Conservation (phyloP, 1,284 basidiomycete species). For the Ustilago tritici region DNA sequence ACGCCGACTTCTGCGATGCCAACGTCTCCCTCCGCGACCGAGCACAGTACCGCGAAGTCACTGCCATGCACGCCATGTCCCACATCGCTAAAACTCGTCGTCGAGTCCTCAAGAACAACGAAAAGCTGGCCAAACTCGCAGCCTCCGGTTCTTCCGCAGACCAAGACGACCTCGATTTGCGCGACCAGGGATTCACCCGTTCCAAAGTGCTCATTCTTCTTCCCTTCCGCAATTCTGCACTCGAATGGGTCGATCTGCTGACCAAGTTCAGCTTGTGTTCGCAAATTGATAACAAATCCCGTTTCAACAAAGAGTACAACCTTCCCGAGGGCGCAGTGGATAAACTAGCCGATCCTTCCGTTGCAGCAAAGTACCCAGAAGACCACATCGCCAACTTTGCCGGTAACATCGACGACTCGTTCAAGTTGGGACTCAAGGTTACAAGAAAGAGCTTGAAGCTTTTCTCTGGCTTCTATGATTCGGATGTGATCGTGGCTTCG, state of each 20-base stretch:
- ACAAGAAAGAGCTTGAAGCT: slow-evolving; percentile 88
- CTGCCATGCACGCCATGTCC: slow-evolving; percentile 63
- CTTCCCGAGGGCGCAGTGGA: slow-evolving; percentile 83
- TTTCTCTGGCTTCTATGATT: slow-evolving; percentile 88
- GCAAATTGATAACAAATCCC: slow-evolving; percentile 75
- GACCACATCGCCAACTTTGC: slow-evolving; percentile 94
- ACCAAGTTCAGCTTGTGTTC: slow-evolving; percentile 54
- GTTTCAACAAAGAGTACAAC: slow-evolving; percentile 85
- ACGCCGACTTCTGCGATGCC: slow-evolving; percentile 60
- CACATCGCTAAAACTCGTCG: slow-evolving; percentile 81
- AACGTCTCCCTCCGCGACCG: slow-evolving; percentile 42
- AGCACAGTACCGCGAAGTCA: slow-evolving; percentile 35
- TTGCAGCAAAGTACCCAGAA: slow-evolving; percentile 78
- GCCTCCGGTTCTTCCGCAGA: slow-evolving; percentile 70
- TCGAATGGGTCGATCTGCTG: slow-evolving; percentile 75
- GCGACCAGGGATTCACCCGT: slow-evolving; percentile 97
- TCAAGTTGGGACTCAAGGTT: slow-evolving; percentile 90
- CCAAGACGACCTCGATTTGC: slow-evolving; percentile 52
- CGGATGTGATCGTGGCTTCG: slow-evolving; percentile 91
- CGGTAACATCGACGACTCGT: slow-evolving; percentile 98
- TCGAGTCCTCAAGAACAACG: slow-evolving; percentile 92
- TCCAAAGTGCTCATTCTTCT: slow-evolving; percentile 91
- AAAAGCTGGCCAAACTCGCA: slow-evolving; percentile 75
- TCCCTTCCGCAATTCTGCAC: slow-evolving; percentile 89
- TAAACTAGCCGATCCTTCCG: slow-evolving; percentile 76